phyloP scores from a whole-genome alignment of 2,329 filamentous ascomycete species.

The Stenocarpella maydis region DNA sequence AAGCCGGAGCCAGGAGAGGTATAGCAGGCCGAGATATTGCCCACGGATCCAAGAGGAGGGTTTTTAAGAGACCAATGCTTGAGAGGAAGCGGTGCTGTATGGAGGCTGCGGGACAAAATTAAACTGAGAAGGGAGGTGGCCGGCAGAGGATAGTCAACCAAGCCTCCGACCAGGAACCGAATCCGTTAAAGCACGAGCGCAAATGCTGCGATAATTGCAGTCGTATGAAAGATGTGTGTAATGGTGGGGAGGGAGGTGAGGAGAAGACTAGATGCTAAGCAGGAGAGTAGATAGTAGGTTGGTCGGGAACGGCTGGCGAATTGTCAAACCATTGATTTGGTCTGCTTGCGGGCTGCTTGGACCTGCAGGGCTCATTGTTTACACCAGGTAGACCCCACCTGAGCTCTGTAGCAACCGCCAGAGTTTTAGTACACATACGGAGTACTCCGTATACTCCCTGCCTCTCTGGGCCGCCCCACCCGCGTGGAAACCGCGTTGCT shows the following conservation, averaged over 20 bases:
- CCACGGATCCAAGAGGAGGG: neutral
- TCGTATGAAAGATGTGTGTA: constrained; percentile 1
- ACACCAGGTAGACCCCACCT: constrained; percentile 32
- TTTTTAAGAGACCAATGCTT: constrained; percentile 2
- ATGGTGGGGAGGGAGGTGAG: neutral
- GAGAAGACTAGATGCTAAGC: neutral
- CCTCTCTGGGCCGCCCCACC: neutral
- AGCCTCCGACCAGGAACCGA: constrained; percentile 13
- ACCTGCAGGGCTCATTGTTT: constrained; percentile 35
- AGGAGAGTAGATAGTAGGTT: neutral
- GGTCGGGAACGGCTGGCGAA: constrained; percentile 6
- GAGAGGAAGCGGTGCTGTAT: neutral
- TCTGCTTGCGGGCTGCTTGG: constrained; percentile 8
- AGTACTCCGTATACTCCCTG: neutral
- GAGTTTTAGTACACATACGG: constrained; percentile 18
- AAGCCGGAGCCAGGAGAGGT: neutral
- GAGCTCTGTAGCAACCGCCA: constrained; percentile 32
- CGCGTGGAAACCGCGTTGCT: constrained; percentile 30
- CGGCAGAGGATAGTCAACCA: constrained; percentile 11
- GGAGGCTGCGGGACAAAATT: neutral
- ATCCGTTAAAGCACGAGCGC: neutral
- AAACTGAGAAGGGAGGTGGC: constrained; percentile 12
- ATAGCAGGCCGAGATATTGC: constrained; percentile 1
- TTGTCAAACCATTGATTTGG: constrained; percentile 18
- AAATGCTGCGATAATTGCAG: constrained; percentile 10